phyloP scores from a whole-genome alignment of 345 rosid species.

The Linum usitatissimum region DNA sequence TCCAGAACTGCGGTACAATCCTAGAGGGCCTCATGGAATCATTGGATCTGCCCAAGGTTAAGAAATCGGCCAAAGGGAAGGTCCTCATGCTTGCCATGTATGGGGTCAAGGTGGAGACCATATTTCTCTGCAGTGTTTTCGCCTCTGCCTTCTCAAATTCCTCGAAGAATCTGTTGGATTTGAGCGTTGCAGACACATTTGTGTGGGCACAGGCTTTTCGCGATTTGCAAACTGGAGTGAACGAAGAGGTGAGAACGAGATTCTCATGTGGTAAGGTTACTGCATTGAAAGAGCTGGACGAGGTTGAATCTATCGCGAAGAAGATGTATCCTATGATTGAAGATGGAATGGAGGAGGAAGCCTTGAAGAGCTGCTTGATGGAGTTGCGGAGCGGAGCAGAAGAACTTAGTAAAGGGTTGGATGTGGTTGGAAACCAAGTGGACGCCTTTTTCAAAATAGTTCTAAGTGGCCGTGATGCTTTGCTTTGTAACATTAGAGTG shows the following conservation, averaged over 20 bases:
- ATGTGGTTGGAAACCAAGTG: conserved; percentile 50
- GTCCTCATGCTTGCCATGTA: conserved; percentile 82
- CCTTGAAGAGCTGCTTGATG: conserved; percentile 24
- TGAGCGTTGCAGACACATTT: conserved; percentile 36
- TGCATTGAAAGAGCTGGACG: conserved; percentile 51
- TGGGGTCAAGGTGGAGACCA: conserved; percentile 74
- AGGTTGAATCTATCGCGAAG: conserved; percentile 46
- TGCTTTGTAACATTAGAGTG: conserved; percentile 66
- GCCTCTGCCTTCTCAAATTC: conserved; percentile 72
- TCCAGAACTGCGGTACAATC: conserved; percentile 49
- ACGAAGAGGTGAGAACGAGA: conserved; percentile 36
- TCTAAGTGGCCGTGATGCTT: conserved; percentile 70
- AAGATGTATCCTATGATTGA: conserved; percentile 53
- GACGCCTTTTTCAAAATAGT: conserved; percentile 72
- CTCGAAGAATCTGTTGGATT: conserved; percentile 38
- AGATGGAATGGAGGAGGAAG: conserved; percentile 24
- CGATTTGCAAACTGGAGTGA: conserved; percentile 40
- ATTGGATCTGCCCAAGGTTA: conserved; percentile 62
- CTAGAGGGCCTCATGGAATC: conserved; percentile 44
- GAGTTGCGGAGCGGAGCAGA: conserved; percentile 37
- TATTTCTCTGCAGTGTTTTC: conserved; percentile 62
- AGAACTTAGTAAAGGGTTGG: conserved; percentile 53
- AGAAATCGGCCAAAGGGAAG: conserved; percentile 77
- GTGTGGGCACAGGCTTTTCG: conserved; percentile 51
- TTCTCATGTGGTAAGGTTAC: conserved; percentile 28